Percentiles rank a stretch among this genome's conserved stretches.
phyloP scores from a whole-genome alignment of 495 filamentous ascomycete species.

The Halenospora varia region DNA sequence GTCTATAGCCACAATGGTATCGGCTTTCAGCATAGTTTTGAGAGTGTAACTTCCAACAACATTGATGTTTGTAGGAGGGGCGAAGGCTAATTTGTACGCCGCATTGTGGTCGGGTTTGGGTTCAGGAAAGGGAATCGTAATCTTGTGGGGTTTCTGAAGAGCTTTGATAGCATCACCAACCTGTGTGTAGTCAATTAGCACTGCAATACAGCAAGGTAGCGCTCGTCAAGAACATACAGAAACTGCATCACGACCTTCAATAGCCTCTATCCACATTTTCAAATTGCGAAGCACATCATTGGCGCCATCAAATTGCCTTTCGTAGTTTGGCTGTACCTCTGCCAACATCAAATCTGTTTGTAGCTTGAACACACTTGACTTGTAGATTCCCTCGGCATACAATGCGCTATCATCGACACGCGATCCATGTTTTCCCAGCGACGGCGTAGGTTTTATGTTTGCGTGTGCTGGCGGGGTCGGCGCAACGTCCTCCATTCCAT shows the following conservation, averaged over 20 bases:
- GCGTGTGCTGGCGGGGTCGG: neutral
- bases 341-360: conserved; percentile 80
- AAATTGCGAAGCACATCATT: conserved; percentile 68
- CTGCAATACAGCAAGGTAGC: neutral
- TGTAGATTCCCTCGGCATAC: conserved; percentile 39
- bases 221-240: conserved; percentile 36
- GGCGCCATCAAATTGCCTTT: conserved; percentile 56
- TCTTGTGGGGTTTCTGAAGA: conserved; percentile 58
- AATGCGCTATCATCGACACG: conserved; percentile 16
- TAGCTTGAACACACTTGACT: conserved; percentile 77
- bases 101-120: conserved; percentile 67
- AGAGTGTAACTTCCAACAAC: conserved; percentile 84
- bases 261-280: conserved; percentile 68
- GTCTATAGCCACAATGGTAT: conserved; percentile 61
- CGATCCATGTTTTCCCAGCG: neutral
- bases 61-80: conserved; percentile 73
- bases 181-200: conserved; percentile 30
- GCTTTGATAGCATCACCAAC: conserved; percentile 61
- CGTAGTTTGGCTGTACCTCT: conserved; percentile 64
- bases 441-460: neutral
- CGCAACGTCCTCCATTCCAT: neutral
- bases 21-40: conserved; percentile 62
- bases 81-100: conserved; percentile 77
- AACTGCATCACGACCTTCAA: conserved; percentile 51
- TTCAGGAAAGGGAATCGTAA: conserved; percentile 76